Percentiles rank a stretch among this genome's conserved stretches.
Conservation (phyloP, 352 stramenopile species). For the Phytophthora citricola region DNA sequence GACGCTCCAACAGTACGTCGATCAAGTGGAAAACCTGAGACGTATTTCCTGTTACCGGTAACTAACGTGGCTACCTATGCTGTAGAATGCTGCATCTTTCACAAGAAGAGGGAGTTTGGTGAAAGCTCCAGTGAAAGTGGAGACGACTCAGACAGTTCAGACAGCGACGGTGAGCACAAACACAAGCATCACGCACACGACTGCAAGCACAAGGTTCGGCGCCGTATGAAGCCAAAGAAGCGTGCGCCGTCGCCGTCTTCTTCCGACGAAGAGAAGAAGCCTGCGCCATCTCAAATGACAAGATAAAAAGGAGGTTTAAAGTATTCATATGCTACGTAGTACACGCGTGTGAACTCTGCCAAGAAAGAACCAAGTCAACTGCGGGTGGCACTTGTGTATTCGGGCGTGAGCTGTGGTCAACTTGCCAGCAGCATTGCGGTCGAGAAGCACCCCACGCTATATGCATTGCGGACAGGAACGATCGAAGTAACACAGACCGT, state of each 20-base stretch:
- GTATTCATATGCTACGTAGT: not conserved
- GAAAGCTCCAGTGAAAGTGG: slow-evolving; percentile 93
- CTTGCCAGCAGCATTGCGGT: slow-evolving; percentile 23
- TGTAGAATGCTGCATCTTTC: slow-evolving; percentile 93
- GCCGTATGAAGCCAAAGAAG: slow-evolving; percentile 41
- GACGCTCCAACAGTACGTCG: slow-evolving; percentile 89
- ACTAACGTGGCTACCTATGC: not conserved
- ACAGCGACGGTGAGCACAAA: slow-evolving; percentile 19
- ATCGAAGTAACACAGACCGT: slow-evolving; percentile 21
- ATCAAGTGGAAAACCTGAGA: not conserved
- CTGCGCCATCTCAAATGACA: slow-evolving; percentile 31
- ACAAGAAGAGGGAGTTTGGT: slow-evolving; percentile 92
- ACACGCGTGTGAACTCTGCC: slow-evolving; percentile 7
- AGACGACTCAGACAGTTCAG: slow-evolving; percentile 73
- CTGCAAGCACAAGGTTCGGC: slow-evolving; percentile 40
- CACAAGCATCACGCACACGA: slow-evolving; percentile 34
- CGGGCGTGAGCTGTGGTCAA: slow-evolving; percentile 3
- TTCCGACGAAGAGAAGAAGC: slow-evolving; percentile 45
- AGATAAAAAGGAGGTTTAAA: slow-evolving; percentile 7
- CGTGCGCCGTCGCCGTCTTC: slow-evolving; percentile 38
- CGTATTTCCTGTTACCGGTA: not conserved
- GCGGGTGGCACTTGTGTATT: slow-evolving; percentile 34
- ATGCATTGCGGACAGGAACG: slow-evolving; percentile 10
- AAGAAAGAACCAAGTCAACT: slow-evolving; percentile 10
- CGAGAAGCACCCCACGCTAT: slow-evolving; percentile 17